These are phyloP conservation scores for Bocquillonia castaneifolia DNA, from an alignment of 441 rosid genomes.

Conservation along the genomic window DNA sequence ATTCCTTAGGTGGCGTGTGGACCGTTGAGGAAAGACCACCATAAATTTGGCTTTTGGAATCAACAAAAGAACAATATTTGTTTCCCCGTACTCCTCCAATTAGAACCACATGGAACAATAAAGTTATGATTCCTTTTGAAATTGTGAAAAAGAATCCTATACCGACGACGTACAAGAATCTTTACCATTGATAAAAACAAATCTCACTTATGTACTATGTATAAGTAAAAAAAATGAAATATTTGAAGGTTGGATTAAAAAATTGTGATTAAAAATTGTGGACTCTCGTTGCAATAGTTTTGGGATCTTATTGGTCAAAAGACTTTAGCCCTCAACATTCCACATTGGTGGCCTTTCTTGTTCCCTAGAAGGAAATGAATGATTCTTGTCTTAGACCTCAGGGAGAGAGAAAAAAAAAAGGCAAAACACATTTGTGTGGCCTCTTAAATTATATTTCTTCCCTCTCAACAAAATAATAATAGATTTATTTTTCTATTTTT, in stretches of 20 bases:
- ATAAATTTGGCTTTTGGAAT: conserved; percentile 27
- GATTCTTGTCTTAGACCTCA: conserved; percentile 12
- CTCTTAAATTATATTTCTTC: too few species aligned
- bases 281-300: not conserved
- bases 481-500: too few species aligned
- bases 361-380: conserved; percentile 1
- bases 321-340: conserved; percentile 15
- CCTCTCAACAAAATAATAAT: too few species aligned
- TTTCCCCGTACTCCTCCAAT: conserved; percentile 13
- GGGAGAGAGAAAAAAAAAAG: not conserved
- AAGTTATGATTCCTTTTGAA: conserved; percentile 24
- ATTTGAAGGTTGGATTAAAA: not conserved
- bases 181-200: conserved; percentile 5
- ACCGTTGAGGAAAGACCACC: conserved; percentile 11
- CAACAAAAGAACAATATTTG: conserved; percentile 8
- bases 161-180: conserved; percentile 23
- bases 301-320: conserved; percentile 12
- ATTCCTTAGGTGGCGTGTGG: conserved; percentile 21
- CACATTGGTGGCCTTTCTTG: conserved; percentile 22
- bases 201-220: not conserved
- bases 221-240: not conserved
- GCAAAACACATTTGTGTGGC: too few species aligned
- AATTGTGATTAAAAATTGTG: not conserved
- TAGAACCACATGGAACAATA: not conserved
- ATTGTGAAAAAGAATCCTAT: not conserved